Evolutionary conservation across 176 grass and related monocot species (phyloP), one percentile per base, ranked within the genome.

Genomic region (Avena sativa): DNA sequence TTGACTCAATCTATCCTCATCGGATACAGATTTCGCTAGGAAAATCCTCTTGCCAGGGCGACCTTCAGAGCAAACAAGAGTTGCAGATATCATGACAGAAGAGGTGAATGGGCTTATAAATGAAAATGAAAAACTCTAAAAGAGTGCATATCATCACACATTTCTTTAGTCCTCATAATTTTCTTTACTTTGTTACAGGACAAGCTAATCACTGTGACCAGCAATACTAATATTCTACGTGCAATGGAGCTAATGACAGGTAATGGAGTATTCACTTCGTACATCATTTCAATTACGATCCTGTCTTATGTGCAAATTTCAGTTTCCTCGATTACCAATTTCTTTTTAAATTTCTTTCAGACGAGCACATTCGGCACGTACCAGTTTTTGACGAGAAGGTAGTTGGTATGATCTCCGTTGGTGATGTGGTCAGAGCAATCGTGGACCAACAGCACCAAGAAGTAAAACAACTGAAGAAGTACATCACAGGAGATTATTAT

Each of bases 231-330:
- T 43, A 90, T 98, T 87, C 47, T 96, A 36, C 79, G 87, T 79
- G 97, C 97, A 21, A 98, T 98, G 97, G 92, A 98, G 83, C 72
- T 98, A 58, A 98, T 96, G 97, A 85, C 90, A 85, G 94, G 97
- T 88, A 94, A 79, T 2, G 4, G 16, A 80, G 1, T 5, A 65
- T 63, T 88, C 17, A 47, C 2, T 79, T 48, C 23, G 8, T 80
- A 51, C 69, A 75, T 10, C 52, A 67, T 70, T 91, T 78, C 55
- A 80, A 17, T 32, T 30, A 11, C 46, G 43, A n/a, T 12, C 43
- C 6, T 64, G 38, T 34, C 25, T 32, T 25, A 5, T 5, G 10
- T 58, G 10, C 14, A 73, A 34, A 83, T 75, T n/a, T 79, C 3
- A 3, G 5, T 12, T 52, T 6, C 63, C 49, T 78, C 53, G 14